These are phyloP conservation scores for Lathyrus aphaca DNA, from an alignment of 306 rosid species.

Conservation along the genomic window DNA sequence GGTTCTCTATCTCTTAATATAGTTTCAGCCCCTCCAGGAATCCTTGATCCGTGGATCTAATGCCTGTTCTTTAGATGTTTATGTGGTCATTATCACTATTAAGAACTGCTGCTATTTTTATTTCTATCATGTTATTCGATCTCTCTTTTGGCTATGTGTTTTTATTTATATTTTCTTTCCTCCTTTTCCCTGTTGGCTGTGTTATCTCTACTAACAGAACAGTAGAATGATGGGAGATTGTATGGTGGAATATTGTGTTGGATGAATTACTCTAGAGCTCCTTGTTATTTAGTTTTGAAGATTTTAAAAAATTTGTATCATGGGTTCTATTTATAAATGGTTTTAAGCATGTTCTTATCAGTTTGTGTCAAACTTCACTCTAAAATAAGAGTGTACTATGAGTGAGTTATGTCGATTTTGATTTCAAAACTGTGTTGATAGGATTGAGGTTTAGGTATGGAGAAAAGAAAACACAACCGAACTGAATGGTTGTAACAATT, in stretches of 20 bases:
- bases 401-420: too few relatives aligned
- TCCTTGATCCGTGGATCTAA: slow-evolving; percentile 20
- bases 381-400: too few relatives aligned
- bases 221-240: not conserved
- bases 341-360: not conserved
- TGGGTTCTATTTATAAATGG: not conserved
- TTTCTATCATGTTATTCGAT: not conserved
- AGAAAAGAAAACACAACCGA: too few relatives aligned
- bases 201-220: slow-evolving; percentile 5
- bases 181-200: not conserved
- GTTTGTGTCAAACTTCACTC: not conserved
- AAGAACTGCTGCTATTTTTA: not conserved
- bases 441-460: too few relatives aligned
- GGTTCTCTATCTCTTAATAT: slow-evolving; percentile 11
- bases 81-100: not conserved
- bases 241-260: not conserved
- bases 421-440: too few relatives aligned
- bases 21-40: slow-evolving; percentile 12
- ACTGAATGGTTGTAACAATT: too few relatives aligned
- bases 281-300: not conserved
- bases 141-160: not conserved
- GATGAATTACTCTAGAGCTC: not conserved
- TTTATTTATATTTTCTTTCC: not conserved
- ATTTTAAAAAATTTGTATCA: not conserved
- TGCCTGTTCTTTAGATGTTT: not conserved